A percentile compares a stretch with the other conserved stretches of the same genome.
phyloP scores from a whole-genome alignment of 2,329 filamentous ascomycete genomes.

The Cladobotryum protrusum region DNA sequence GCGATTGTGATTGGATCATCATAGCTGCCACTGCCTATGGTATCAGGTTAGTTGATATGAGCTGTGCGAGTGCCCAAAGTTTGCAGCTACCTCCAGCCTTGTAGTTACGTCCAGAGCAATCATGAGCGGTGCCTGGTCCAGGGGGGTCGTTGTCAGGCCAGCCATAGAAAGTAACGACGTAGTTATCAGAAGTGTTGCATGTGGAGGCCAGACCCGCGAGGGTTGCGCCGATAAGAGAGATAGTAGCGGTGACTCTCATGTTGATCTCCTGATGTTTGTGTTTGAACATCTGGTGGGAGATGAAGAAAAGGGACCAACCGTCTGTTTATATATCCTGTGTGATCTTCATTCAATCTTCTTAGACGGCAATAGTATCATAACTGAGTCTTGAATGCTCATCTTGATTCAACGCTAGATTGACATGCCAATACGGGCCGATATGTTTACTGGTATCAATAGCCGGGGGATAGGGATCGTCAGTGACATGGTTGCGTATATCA shows the following conservation, averaged over 20 bases:
- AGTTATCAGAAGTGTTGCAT: slow-evolving; percentile 11
- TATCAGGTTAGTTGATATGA: neutral
- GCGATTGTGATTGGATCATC: slow-evolving; percentile 14
- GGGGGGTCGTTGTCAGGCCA: slow-evolving; percentile 16
- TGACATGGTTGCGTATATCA: too few relatives aligned
- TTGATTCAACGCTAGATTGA: too few relatives aligned
- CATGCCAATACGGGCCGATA: too few relatives aligned
- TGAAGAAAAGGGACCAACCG: too few relatives aligned
- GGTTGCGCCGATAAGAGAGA: slow-evolving; percentile 6
- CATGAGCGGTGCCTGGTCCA: slow-evolving; percentile 10
- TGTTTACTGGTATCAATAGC: too few relatives aligned
- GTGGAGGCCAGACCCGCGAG: slow-evolving; percentile 10
- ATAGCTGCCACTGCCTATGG: slow-evolving; percentile 11
- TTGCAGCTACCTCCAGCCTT: slow-evolving; percentile 9
- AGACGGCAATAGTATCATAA: too few relatives aligned
- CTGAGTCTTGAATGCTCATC: too few relatives aligned
- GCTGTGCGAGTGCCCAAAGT: neutral
- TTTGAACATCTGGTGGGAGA: too few relatives aligned
- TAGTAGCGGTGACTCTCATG: slow-evolving; percentile 10
- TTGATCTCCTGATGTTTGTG: neutral
- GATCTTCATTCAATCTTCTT: too few relatives aligned
- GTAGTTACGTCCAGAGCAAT: slow-evolving; percentile 12
- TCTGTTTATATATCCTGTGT: too few relatives aligned
- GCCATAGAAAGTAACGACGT: slow-evolving; percentile 14
- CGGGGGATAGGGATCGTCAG: too few relatives aligned